Conservation (phyloP, 805 yeast genomes). For the Yamadazyma olivae region DNA sequence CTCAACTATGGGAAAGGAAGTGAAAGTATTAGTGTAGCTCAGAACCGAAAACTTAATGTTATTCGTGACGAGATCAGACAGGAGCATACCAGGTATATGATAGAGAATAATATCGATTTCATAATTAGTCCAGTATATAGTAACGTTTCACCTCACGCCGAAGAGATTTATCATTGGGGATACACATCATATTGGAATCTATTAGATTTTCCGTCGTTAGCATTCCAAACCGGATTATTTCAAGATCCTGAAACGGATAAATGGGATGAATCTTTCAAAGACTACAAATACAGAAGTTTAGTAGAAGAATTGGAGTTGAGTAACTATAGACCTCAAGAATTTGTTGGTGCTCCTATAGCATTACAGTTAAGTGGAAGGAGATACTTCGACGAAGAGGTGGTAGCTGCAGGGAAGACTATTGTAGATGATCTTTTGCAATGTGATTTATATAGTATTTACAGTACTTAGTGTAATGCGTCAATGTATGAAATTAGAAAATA, state of each 20-base stretch:
- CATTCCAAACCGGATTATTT: conserved; percentile 57
- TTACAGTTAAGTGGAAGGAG: conserved; percentile 53
- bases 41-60: conserved; percentile 51
- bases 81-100: conserved; percentile 52
- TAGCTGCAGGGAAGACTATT: conserved; percentile 39
- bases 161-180: conserved; percentile 70
- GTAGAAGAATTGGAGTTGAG: conserved; percentile 48
- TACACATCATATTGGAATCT: conserved; percentile 74
- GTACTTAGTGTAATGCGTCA: too few relatives aligned
- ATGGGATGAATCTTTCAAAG: conserved; percentile 33
- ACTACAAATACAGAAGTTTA: conserved; percentile 41
- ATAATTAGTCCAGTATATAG: conserved; percentile 65
- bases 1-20: conserved; percentile 59
- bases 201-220: conserved; percentile 66
- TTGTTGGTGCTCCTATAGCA: conserved; percentile 52
- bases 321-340: conserved; percentile 45
- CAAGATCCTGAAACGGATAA: conserved; percentile 55
- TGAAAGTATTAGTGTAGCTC: conserved; percentile 40
- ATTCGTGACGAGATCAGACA: conserved; percentile 58
- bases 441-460: too few relatives aligned
- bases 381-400: conserved; percentile 55
- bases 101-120: conserved; percentile 56
- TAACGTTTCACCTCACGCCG: conserved; percentile 67
- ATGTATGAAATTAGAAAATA: too few relatives aligned
- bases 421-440: too few relatives aligned